Evolutionary conservation across 495 filamentous ascomycete species (phyloP).

Genomic region (Neurospora sp.): DNA sequence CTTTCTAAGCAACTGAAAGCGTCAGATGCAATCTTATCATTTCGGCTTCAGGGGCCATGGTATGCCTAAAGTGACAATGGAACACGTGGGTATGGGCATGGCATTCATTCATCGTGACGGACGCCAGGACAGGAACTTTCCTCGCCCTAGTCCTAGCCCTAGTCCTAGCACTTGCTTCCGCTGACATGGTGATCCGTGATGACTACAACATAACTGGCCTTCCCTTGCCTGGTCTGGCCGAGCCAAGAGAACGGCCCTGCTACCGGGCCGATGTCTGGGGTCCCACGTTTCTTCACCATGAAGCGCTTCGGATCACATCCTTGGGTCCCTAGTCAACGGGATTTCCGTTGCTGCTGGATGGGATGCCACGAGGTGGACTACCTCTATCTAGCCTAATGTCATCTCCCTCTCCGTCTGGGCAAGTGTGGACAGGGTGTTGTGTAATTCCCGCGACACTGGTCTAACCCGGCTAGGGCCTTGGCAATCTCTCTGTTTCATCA

Average conservation of each 20-base stretch:
- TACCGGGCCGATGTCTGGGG: not conserved
- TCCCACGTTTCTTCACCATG: not conserved
- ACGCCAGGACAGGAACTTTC: not conserved
- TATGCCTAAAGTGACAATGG: not conserved
- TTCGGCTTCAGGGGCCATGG: not conserved
- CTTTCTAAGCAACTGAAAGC: not conserved
- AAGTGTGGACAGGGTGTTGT: not conserved
- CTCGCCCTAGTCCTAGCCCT: not conserved
- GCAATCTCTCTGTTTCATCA: not conserved
- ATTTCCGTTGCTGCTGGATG: not conserved
- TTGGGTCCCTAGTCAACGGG: not conserved
- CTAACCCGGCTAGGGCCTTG: not conserved
- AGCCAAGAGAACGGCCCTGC: not conserved
- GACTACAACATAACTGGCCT: not conserved
- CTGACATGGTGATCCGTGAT: not conserved
- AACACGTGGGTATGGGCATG: not conserved
- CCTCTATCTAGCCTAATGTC: not conserved
- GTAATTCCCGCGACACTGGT: not conserved
- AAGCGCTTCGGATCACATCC: not conserved
- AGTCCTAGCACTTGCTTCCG: not conserved
- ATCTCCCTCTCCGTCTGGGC: not conserved
- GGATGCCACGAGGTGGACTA: not conserved
- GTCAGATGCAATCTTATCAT: not conserved
- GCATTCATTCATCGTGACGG: not conserved
- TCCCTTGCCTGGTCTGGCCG: not conserved